phyloP scores from a whole-genome alignment of 2,329 filamentous ascomycete species.

The Epicoccum sorghinum region DNA sequence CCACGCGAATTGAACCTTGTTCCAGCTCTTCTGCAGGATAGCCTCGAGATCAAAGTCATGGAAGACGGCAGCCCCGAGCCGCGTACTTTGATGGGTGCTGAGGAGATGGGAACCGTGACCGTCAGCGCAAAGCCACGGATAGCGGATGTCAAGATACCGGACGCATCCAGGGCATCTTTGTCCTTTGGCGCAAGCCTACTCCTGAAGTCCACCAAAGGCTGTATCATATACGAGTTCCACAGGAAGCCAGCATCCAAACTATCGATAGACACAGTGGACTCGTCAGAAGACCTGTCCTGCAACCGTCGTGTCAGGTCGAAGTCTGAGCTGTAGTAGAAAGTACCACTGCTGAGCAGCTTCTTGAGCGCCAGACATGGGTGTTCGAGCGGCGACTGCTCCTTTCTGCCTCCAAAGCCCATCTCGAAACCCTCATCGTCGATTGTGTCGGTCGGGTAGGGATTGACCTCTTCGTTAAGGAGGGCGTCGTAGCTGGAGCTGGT shows the following conservation, averaged over 20 bases:
- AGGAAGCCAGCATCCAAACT: slow-evolving; percentile 91
- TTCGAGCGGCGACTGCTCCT: slow-evolving; percentile 74
- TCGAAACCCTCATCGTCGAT: slow-evolving; percentile 61
- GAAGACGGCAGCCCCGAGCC: slow-evolving; percentile 78
- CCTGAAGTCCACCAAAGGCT: slow-evolving; percentile 86
- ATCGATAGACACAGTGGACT: slow-evolving; percentile 83
- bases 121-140: slow-evolving; percentile 92
- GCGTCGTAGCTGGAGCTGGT: slow-evolving; percentile 87
- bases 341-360: slow-evolving; percentile 90
- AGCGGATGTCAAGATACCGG: slow-evolving; percentile 87
- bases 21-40: slow-evolving; percentile 89
- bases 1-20: slow-evolving; percentile 97
- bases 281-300: slow-evolving; percentile 84
- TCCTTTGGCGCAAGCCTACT: slow-evolving; percentile 78
- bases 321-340: slow-evolving; percentile 98
- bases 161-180: slow-evolving; percentile 79
- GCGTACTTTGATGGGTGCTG: slow-evolving; percentile 70
- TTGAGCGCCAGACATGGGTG: slow-evolving; percentile 90
- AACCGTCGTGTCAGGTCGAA: slow-evolving; percentile 94
- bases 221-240: slow-evolving; percentile 99
- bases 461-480: slow-evolving; percentile 64
- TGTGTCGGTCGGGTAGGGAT: slow-evolving; percentile 60
- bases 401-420: slow-evolving; percentile 59
- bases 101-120: slow-evolving; percentile 78
- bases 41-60: slow-evolving; percentile 86